A percentile compares a stretch with the other conserved stretches of the same genome.
phyloP scores from a whole-genome alignment of 2,329 filamentous ascomycete genomes.

The Cordyceps pruinosa region DNA sequence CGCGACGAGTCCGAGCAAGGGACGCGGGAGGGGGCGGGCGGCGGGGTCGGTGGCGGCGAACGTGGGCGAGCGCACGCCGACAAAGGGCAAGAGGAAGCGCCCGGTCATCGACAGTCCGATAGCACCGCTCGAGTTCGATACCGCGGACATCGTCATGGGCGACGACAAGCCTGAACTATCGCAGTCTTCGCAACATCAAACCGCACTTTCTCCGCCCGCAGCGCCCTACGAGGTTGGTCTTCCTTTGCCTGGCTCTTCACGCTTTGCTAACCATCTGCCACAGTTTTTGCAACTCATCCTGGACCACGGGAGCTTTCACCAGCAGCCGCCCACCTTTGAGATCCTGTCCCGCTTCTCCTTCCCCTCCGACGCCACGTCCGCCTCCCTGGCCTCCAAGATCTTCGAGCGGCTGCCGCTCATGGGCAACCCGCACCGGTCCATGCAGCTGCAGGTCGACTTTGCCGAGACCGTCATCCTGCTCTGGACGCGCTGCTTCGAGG shows the following conservation, averaged over 20 bases:
- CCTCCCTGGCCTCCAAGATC: slow-evolving; percentile 59
- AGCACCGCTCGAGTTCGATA: slow-evolving; percentile 49
- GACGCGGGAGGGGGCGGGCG: slow-evolving; percentile 33
- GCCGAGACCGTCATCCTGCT: slow-evolving; percentile 56
- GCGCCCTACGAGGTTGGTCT: slow-evolving; percentile 40
- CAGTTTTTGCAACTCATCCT: slow-evolving; percentile 58
- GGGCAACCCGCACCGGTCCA: slow-evolving; percentile 40
- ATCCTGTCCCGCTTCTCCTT: slow-evolving; percentile 57
- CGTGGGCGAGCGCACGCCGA: slow-evolving; percentile 52
- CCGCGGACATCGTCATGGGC: slow-evolving; percentile 33
- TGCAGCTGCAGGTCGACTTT: slow-evolving; percentile 56
- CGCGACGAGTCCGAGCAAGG: slow-evolving; percentile 46
- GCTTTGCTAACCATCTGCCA: slow-evolving; percentile 17
- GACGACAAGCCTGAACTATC: slow-evolving; percentile 20
- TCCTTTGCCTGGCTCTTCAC: background rate
- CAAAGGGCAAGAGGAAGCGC: slow-evolving; percentile 64
- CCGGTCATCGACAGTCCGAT: slow-evolving; percentile 59
- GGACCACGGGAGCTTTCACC: slow-evolving; percentile 50
- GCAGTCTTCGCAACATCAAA: slow-evolving; percentile 15
- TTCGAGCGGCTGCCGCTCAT: slow-evolving; percentile 59
- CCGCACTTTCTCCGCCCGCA: slow-evolving; percentile 20
- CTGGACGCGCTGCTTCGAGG: slow-evolving; percentile 61
- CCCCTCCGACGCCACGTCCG: slow-evolving; percentile 53
- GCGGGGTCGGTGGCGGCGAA: slow-evolving; percentile 37
- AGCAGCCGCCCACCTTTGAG: slow-evolving; percentile 59